Conservation (phyloP, 1,284 basidiomycete genomes). For the Puccinia hordei region DNA sequence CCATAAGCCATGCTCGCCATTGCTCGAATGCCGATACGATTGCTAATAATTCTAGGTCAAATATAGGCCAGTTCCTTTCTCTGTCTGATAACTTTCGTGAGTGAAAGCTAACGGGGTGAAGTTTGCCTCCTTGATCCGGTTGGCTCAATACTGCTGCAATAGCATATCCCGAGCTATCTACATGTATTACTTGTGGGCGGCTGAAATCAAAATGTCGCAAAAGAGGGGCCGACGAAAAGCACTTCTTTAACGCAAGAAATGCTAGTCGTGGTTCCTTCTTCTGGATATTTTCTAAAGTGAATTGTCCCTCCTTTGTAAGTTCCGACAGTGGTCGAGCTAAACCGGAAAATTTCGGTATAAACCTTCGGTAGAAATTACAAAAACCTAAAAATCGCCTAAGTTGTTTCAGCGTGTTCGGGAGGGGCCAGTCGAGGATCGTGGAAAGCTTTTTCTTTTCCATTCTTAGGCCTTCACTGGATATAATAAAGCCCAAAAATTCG, state of each 20-base stretch:
- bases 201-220: too few relatives aligned
- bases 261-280: too few relatives aligned
- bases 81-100: conserved; percentile 11
- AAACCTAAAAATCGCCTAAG: neutral
- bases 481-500: too few relatives aligned
- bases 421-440: neutral
- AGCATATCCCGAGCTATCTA: too few relatives aligned
- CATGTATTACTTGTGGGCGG: too few relatives aligned
- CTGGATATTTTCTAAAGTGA: neutral
- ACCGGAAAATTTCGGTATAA: too few relatives aligned
- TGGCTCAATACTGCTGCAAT: too few relatives aligned
- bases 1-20: conserved; percentile 30
- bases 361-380: neutral
- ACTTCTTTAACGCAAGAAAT: too few relatives aligned
- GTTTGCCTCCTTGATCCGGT: neutral
- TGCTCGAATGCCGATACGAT: conserved; percentile 11
- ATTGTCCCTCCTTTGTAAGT: neutral
- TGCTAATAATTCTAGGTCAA: too few relatives aligned
- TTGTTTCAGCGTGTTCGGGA: neutral
- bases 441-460: too few relatives aligned
- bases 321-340: neutral
- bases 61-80: conserved; percentile 1
- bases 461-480: too few relatives aligned
- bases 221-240: too few relatives aligned
- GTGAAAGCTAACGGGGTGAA: conserved; percentile 3